Conservation (phyloP, 352 stramenopile genomes). For the Detonula confervacea region DNA sequence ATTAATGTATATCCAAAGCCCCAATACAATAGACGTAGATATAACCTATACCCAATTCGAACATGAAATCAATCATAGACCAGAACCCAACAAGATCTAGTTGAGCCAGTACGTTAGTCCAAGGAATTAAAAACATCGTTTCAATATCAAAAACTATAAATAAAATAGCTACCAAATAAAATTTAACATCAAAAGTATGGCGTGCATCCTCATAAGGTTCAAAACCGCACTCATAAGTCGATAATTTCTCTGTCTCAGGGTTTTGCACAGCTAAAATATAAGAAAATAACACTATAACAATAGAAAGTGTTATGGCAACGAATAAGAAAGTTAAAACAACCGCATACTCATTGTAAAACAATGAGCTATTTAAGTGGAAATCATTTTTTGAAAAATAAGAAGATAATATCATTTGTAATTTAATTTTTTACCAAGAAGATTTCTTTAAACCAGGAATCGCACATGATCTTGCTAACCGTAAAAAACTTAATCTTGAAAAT, state of each 20-base stretch:
- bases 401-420: slow-evolving; percentile 80
- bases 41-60: slow-evolving; percentile 48
- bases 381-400: slow-evolving; percentile 52
- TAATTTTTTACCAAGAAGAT: slow-evolving; percentile 82
- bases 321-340: slow-evolving; percentile 51
- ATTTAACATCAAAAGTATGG: slow-evolving; percentile 68
- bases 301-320: slow-evolving; percentile 55
- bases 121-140: slow-evolving; percentile 56
- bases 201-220: slow-evolving; percentile 66
- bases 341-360: slow-evolving; percentile 49
- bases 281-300: slow-evolving; percentile 48
- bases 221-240: slow-evolving; percentile 71
- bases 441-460: slow-evolving; percentile 69
- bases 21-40: slow-evolving; percentile 47
- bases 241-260: slow-evolving; percentile 64
- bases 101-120: slow-evolving; percentile 44
- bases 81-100: slow-evolving; percentile 53
- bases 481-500: slow-evolving; percentile 73
- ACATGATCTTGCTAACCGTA: slow-evolving; percentile 71
- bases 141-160: slow-evolving; percentile 58
- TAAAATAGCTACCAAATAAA: slow-evolving; percentile 76
- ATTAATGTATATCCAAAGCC: slow-evolving; percentile 50
- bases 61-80: slow-evolving; percentile 63
- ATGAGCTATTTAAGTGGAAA: too few relatives aligned
- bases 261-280: slow-evolving; percentile 57